These are phyloP conservation scores for Toxoplasma gondii DNA, from an alignment of 169 alveolate genomes.

Conservation along the genomic window DNA sequence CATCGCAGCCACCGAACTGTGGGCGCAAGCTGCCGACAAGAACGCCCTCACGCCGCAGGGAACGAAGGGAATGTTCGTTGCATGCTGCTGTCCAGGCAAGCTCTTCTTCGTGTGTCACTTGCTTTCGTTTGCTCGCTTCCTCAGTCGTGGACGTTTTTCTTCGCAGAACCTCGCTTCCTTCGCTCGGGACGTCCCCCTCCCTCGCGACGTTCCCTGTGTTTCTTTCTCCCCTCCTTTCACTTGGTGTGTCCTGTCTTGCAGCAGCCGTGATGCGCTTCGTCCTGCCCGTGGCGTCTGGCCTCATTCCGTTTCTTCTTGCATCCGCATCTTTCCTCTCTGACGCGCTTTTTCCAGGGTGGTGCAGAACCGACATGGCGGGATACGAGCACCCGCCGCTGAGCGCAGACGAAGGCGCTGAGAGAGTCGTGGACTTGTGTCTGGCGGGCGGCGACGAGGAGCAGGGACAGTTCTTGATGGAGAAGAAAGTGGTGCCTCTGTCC, in stretches of 20 bases:
- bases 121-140: neutral
- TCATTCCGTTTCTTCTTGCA: neutral
- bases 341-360: conserved; percentile 46
- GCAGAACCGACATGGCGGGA: conserved; percentile 64
- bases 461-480: conserved; percentile 35
- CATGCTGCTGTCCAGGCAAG: conserved; percentile 55
- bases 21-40: conserved; percentile 48
- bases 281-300: neutral
- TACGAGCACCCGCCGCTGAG: conserved; percentile 57
- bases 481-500: neutral
- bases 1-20: conserved; percentile 41
- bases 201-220: no score
- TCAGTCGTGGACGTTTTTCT: neutral
- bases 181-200: no score
- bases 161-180: no score
- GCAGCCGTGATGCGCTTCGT: no score
- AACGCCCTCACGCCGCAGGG: neutral
- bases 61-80: conserved; percentile 32
- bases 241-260: no score
- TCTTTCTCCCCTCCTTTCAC: no score
- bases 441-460: conserved; percentile 9
- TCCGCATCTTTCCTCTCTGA: neutral
- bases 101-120: neutral
- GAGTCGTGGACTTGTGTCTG: conserved; percentile 10
- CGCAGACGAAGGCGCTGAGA: conserved; percentile 57